A percentile compares a stretch with the other conserved stretches of the same genome.
Evolutionary conservation across 2,329 filamentous ascomycete species (phyloP).

Genomic region (Elsinoe australis): DNA sequence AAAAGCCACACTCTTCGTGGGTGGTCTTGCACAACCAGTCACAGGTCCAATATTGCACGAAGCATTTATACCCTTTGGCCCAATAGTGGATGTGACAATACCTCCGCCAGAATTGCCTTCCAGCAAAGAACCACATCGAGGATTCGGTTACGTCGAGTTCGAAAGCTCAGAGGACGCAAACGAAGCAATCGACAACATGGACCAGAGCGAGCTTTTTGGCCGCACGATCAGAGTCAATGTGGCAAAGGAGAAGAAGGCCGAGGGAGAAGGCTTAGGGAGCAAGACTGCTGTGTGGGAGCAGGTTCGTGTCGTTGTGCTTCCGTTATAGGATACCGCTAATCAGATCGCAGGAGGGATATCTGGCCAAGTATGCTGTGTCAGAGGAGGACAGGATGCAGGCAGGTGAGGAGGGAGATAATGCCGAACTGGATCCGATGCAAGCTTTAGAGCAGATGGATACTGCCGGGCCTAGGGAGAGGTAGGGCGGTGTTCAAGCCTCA

Average conservation of each 20-base stretch:
- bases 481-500: slow-evolving; percentile 24
- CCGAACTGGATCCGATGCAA: slow-evolving; percentile 81
- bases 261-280: slow-evolving; percentile 79
- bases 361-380: slow-evolving; percentile 77
- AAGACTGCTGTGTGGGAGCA: slow-evolving; percentile 96
- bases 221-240: slow-evolving; percentile 84
- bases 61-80: slow-evolving; percentile 93
- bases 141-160: slow-evolving; percentile 95
- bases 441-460: slow-evolving; percentile 88
- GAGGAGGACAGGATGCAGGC: slow-evolving; percentile 65
- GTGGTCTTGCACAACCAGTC: slow-evolving; percentile 74
- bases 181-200: slow-evolving; percentile 98
- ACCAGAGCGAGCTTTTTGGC: slow-evolving; percentile 90
- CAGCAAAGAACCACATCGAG: slow-evolving; percentile 70
- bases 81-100: slow-evolving; percentile 83
- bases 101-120: slow-evolving; percentile 81
- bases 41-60: slow-evolving; percentile 70
- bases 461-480: slow-evolving; percentile 78
- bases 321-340: slow-evolving; percentile 18
- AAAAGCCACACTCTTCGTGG: slow-evolving; percentile 88
- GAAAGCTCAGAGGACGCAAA: slow-evolving; percentile 77
- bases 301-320: slow-evolving; percentile 47
- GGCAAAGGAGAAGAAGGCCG: slow-evolving; percentile 85
- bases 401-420: slow-evolving; percentile 46
- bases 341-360: slow-evolving; percentile 70